Percentiles rank a stretch among this genome's conserved stretches.
Evolutionary conservation across 1,139 yeast species (phyloP).

Genomic region (Arxiozyma heterogenica): DNA sequence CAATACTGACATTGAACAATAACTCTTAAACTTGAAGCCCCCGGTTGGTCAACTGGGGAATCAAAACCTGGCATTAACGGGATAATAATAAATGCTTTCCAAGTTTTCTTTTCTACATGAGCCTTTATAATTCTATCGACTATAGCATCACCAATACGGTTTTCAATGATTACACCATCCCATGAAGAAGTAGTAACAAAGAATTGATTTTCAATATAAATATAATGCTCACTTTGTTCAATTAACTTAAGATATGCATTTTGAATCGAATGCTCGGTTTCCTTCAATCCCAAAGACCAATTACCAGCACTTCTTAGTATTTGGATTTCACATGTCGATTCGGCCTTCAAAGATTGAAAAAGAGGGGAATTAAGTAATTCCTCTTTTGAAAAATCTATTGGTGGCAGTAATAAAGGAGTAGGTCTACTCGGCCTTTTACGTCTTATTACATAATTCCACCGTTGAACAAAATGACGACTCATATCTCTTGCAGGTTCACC

Average conservation of each 20-base stretch:
- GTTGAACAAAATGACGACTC: conserved; percentile 88
- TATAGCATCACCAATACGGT: conserved; percentile 90
- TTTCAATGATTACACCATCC: conserved; percentile 79
- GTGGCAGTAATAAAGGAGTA: conserved; percentile 88
- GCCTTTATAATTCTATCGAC: conserved; percentile 92
- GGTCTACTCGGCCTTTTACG: conserved; percentile 91
- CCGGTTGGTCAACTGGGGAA: conserved; percentile 86
- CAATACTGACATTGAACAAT: conserved; percentile 95
- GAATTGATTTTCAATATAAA: conserved; percentile 91
- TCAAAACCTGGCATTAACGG: conserved; percentile 98
- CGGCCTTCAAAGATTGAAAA: conserved; percentile 21
- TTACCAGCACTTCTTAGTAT: conserved; percentile 76
- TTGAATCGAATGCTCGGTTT: conserved; percentile 84
- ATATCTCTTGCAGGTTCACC: conserved; percentile 96
- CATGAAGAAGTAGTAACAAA: conserved; percentile 81
- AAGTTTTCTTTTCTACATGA: conserved; percentile 59
- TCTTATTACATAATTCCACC: conserved; percentile 91
- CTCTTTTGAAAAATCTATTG: conserved; percentile 70
- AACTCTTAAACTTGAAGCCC: conserved; percentile 86
- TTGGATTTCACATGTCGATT: conserved; percentile 89
- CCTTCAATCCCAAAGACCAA: conserved; percentile 86
- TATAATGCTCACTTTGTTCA: conserved; percentile 85
- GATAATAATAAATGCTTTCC: conserved; percentile 87
- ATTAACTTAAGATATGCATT: conserved; percentile 85
- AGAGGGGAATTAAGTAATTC: conserved; percentile 58